Evolutionary conservation across 352 stramenopile species (phyloP), one percentile per base, ranked within the genome.

Genomic region (Globisporangium cylindrosporum): DNA sequence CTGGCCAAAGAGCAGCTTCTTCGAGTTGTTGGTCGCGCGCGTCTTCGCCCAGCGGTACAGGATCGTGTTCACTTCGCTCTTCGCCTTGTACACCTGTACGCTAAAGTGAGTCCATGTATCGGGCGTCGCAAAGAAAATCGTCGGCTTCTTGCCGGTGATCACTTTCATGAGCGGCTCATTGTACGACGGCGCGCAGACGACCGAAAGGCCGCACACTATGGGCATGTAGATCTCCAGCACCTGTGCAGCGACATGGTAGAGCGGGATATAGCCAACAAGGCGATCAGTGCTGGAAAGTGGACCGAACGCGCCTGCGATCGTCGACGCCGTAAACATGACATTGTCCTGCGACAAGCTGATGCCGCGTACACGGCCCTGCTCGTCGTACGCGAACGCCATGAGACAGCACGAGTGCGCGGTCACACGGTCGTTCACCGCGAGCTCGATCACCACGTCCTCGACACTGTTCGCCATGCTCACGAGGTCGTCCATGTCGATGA

Each of bases 321-420:
- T 82, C 15, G 81, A 73, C 9, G 86, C 84, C 8, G 88, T 93
- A 68, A 93, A 95, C 55, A 95, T 75, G 10, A 91, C 77, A 41
- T 95, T 95, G 75, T 95, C 86, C 60, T 95, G 88, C n/a, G 86
- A 91, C 0, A 95, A 55, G 43, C 82, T 81, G 2, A 73, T 76
- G 9, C 74, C 84, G 25, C 82, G 81, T 38, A 93, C 72, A 4
- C 62, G 53, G 1, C 86, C 86, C 0, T 66, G 29, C 12, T 69
- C 69, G 63, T 94, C 83, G 65, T 92, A 92, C 20, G 77, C 82
- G 46, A 94, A 94, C 4, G 76, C 64, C 22, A 94, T 67, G 41
- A 85, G 59, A 48, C 81, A 92, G 66, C 73, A 80, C 43, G 90
- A 73, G 3, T 67, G 73, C 2, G 85, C 76, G 54, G 73, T 61